Evolutionary conservation across 2,329 filamentous ascomycete genomes (phyloP), one percentile per base, ranked within the genome.

Genomic region (Claviceps arundinis): DNA sequence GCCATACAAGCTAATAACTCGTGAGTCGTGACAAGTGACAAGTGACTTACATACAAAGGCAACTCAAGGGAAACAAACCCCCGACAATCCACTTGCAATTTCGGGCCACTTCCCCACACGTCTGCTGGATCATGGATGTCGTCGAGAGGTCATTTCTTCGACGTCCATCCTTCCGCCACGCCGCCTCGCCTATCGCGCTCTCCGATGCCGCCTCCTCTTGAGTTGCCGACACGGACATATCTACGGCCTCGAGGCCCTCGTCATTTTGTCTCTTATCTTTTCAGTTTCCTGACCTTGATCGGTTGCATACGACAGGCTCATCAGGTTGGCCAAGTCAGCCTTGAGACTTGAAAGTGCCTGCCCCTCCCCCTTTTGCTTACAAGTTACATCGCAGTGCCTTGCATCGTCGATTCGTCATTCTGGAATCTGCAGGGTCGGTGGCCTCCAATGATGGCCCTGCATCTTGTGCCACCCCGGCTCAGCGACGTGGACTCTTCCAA

Each of bases 391-490:
- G 53, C 47, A 55, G 53, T 55, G 53, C 57, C 56, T 58, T 59
- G 54, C 58, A 58, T 22, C 22, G 22, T 24, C 5, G 22, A 3
- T 4, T 30, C 26, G 26, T 54, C 53, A n/a, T n/a, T n/a, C n/a
- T n/a, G n/a, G n/a, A n/a, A n/a, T n/a, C n/a, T 60, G 59, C 59
- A 59, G 57, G 55, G 52, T 53, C 52, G 26, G 50, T 47, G 41
- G 52, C 48, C 52, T 57, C 60, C 60, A 62, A 60, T 61, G 55
- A 62, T 62, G 60, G 56, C 56, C 52, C 53, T 56, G 56, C 58
- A 56, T 52, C 47, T 54, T 55, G 55, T 59, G 50, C 50, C 55
- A 59, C 59, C 57, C 58, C 56, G 57, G 50, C 51, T 40, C 43
- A 47, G 50, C 50, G 41, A 51, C 46, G 47, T 57, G 26, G 58